Percentiles rank a stretch among this genome's conserved stretches.
Conservation (phyloP, 306 rosid species). For the Betula pendula region DNA sequence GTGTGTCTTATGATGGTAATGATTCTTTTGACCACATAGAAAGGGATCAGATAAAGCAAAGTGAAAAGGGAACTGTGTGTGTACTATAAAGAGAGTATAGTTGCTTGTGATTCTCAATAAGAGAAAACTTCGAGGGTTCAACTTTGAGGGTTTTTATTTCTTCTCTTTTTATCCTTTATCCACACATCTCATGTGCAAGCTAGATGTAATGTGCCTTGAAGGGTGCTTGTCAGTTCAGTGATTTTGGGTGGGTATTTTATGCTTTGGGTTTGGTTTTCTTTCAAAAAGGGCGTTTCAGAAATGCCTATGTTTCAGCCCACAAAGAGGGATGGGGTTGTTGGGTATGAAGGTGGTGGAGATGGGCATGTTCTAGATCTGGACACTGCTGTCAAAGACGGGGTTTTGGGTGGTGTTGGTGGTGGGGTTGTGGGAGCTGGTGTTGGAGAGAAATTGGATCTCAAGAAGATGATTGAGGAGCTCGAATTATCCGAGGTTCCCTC, state of each 20-base stretch:
- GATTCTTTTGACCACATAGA: slow-evolving; percentile 62
- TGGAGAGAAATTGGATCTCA: slow-evolving; percentile 69
- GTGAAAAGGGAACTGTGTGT: slow-evolving; percentile 17
- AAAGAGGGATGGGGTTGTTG: slow-evolving; percentile 46
- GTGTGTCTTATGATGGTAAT: slow-evolving; percentile 43
- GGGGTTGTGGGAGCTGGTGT: slow-evolving; percentile 43
- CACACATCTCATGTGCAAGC: slow-evolving; percentile 29
- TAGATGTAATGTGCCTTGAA: slow-evolving; percentile 43
- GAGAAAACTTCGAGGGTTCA: slow-evolving; percentile 17
- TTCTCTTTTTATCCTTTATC: slow-evolving; percentile 4
- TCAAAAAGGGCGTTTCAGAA: slow-evolving; percentile 19
- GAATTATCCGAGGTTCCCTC: slow-evolving; percentile 63
- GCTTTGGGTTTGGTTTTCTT: slow-evolving; percentile 12
- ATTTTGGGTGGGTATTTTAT: slow-evolving; percentile 23
- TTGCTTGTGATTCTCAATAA: slow-evolving; percentile 32
- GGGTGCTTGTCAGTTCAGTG: slow-evolving; percentile 37
- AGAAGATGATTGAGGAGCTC: slow-evolving; percentile 75
- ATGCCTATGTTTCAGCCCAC: slow-evolving; percentile 79
- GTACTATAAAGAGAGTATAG: slow-evolving; percentile 32
- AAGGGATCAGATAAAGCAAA: slow-evolving; percentile 45
- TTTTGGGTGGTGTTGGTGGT: slow-evolving; percentile 56
- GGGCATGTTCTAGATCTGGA: slow-evolving; percentile 83
- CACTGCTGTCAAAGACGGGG: slow-evolving; percentile 75
- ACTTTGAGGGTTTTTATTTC: slow-evolving; percentile 15
- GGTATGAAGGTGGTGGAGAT: slow-evolving; percentile 65